A percentile compares a stretch with the other conserved stretches of the same genome.
Evolutionary conservation across 768 basidiomycete species (phyloP).

Genomic region (Lactarius indigo): DNA sequence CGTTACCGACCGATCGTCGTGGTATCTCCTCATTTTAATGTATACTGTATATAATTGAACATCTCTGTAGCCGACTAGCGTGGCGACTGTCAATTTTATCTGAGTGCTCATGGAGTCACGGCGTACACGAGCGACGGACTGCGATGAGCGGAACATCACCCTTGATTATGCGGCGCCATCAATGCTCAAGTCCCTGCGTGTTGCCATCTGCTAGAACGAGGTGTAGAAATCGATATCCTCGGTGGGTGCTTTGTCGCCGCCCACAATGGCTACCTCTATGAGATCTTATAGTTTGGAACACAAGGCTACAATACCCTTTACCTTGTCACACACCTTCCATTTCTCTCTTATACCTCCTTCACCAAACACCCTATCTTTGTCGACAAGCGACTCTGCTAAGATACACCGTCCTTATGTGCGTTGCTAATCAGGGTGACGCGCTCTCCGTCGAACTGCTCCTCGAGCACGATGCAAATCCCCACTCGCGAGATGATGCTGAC

Average conservation of each 20-base stretch:
- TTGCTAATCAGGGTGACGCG: slow-evolving; percentile 96
- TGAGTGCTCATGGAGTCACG: slow-evolving; percentile 68
- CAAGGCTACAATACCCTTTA: slow-evolving; percentile 97
- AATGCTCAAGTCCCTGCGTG: slow-evolving; percentile 89
- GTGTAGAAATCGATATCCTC: slow-evolving; percentile 91
- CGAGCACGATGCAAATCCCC: slow-evolving; percentile 79
- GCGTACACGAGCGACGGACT: slow-evolving; percentile 64
- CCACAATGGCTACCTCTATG: slow-evolving; percentile 91
- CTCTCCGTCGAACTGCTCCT: slow-evolving; percentile 89
- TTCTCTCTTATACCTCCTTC: slow-evolving; percentile 86
- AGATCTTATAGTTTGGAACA: slow-evolving; percentile 85
- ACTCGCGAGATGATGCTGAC: slow-evolving; percentile 73
- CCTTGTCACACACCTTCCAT: slow-evolving; percentile 92
- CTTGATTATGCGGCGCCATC: slow-evolving; percentile 98
- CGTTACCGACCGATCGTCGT: not conserved
- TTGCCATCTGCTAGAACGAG: slow-evolving; percentile 81
- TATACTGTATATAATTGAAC: slow-evolving; percentile 39
- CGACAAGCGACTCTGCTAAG: slow-evolving; percentile 87
- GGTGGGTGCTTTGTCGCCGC: slow-evolving; percentile 96
- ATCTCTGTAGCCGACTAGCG: slow-evolving; percentile 86
- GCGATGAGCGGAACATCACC: slow-evolving; percentile 88
- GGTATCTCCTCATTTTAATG: not conserved
- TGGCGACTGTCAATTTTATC: slow-evolving; percentile 66
- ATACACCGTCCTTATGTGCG: slow-evolving; percentile 97
- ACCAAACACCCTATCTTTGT: slow-evolving; percentile 94